Evolutionary conservation across 2,329 filamentous ascomycete species (phyloP).

Genomic region (Tolypocladium ovalisporum): DNA sequence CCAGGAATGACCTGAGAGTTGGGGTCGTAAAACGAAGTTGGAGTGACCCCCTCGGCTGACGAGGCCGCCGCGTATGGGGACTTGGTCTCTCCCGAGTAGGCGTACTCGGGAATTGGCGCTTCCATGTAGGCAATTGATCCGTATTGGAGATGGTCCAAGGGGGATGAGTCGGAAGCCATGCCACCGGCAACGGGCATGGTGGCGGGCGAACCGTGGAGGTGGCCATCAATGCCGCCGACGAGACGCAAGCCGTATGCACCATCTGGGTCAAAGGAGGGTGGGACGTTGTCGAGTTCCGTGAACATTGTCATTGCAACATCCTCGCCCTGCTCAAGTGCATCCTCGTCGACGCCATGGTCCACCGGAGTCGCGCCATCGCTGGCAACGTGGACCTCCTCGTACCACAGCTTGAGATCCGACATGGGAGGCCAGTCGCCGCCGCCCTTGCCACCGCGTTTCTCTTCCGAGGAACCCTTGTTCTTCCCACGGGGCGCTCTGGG

Average conservation of each 20-base stretch:
- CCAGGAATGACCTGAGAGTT: background rate
- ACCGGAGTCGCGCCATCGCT: slow-evolving; percentile 27
- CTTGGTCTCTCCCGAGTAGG: background rate
- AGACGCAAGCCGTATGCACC: background rate
- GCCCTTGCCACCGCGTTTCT: slow-evolving; percentile 43
- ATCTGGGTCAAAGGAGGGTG: background rate
- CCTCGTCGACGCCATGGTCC: slow-evolving; percentile 15
- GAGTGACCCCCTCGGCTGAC: background rate
- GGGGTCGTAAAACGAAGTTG: background rate
- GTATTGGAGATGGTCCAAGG: background rate
- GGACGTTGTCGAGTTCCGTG: background rate
- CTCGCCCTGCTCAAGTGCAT: slow-evolving; percentile 1
- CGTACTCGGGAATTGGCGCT: background rate
- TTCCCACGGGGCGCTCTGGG: slow-evolving; percentile 40
- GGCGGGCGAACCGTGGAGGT: background rate
- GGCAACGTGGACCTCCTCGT: slow-evolving; percentile 38
- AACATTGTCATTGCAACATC: slow-evolving; percentile 1
- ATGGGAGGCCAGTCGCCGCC: slow-evolving; percentile 46
- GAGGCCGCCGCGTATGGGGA: background rate
- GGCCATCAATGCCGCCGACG: background rate
- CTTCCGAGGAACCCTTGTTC: slow-evolving; percentile 26
- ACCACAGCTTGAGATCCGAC: slow-evolving; percentile 48
- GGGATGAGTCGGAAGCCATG: background rate
- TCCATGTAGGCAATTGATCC: background rate
- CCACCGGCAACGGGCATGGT: background rate